These are phyloP conservation scores for Aspergillus sergii DNA, from an alignment of 2,329 filamentous ascomycete genomes.

Conservation along the genomic window DNA sequence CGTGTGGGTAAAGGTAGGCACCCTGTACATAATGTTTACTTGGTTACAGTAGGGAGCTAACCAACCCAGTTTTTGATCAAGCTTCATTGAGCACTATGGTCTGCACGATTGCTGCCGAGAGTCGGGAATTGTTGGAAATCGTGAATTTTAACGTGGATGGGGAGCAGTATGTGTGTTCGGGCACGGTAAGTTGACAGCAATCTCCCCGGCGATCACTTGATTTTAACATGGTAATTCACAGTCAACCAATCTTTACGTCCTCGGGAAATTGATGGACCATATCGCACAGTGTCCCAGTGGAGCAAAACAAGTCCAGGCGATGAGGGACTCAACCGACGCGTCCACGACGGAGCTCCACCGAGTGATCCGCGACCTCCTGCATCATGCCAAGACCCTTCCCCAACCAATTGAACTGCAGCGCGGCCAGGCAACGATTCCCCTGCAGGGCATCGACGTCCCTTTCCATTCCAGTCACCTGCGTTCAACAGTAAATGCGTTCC, in stretches of 20 bases:
- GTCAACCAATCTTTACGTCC: conserved; percentile 19
- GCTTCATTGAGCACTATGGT: conserved; percentile 91
- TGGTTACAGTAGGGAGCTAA: background rate
- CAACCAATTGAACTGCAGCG: conserved; percentile 83
- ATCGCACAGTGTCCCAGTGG: conserved; percentile 8
- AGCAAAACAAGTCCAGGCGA: background rate
- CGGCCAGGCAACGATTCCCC: conserved; percentile 92
- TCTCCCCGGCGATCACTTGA: background rate
- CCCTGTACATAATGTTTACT: background rate
- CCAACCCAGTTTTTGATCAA: conserved; percentile 85
- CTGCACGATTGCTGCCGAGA: conserved; percentile 85
- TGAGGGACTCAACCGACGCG: background rate
- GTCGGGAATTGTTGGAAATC: conserved; percentile 91
- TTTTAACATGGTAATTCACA: background rate
- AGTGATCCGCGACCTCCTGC: conserved; percentile 56
- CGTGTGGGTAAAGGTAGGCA: conserved; percentile 21
- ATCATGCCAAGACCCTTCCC: conserved; percentile 70
- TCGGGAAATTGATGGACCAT: conserved; percentile 20
- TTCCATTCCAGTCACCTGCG: conserved; percentile 98
- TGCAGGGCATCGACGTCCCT: conserved; percentile 83
- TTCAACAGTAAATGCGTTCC: conserved; percentile 95
- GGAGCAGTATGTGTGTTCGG: conserved; percentile 67
- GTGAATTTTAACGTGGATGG: conserved; percentile 83
- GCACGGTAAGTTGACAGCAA: conserved; percentile 48
- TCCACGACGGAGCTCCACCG: background rate